These are phyloP conservation scores for Plasmodium vinckei DNA, from an alignment of 169 alveolate genomes.

Conservation along the genomic window DNA sequence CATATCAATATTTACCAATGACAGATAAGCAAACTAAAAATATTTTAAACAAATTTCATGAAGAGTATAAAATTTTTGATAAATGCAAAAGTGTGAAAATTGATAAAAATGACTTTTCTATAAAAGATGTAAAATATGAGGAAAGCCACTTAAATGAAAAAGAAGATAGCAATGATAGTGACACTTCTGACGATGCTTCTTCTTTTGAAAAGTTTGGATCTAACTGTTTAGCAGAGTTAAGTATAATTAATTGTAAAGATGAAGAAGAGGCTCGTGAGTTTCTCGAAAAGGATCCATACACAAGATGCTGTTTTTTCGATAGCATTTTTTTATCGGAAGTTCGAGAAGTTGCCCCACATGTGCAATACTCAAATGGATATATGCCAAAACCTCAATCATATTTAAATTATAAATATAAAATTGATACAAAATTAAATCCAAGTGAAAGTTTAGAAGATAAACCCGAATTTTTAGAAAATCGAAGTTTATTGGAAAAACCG, in stretches of 20 bases:
- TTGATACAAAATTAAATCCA: constrained; percentile 37
- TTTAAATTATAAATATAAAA: constrained; percentile 48
- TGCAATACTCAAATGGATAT: constrained; percentile 28
- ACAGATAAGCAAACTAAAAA: constrained; percentile 59
- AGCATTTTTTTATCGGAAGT: constrained; percentile 75
- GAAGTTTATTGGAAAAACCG: constrained; percentile 13
- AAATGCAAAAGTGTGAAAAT: constrained; percentile 25
- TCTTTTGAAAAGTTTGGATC: background rate
- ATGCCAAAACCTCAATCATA: constrained; percentile 35
- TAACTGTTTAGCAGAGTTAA: constrained; percentile 65
- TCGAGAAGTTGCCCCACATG: constrained; percentile 72
- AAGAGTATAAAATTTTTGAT: constrained; percentile 24
- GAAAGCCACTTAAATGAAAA: background rate
- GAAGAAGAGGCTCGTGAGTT: constrained; percentile 77
- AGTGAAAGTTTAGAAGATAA: constrained; percentile 58
- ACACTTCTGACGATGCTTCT: too few species aligned
- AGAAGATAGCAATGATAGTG: background rate
- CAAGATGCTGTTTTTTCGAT: constrained; percentile 72
- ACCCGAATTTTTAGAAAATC: constrained; percentile 50
- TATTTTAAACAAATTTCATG: constrained; percentile 27
- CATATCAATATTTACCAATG: constrained; percentile 78
- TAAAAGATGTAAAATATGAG: constrained; percentile 1
- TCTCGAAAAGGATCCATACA: constrained; percentile 75
- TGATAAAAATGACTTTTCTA: background rate
- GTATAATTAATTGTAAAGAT: constrained; percentile 55